Evolutionary conservation across 768 basidiomycete genomes (phyloP).

Genomic region (Hemileccinum impolitum): DNA sequence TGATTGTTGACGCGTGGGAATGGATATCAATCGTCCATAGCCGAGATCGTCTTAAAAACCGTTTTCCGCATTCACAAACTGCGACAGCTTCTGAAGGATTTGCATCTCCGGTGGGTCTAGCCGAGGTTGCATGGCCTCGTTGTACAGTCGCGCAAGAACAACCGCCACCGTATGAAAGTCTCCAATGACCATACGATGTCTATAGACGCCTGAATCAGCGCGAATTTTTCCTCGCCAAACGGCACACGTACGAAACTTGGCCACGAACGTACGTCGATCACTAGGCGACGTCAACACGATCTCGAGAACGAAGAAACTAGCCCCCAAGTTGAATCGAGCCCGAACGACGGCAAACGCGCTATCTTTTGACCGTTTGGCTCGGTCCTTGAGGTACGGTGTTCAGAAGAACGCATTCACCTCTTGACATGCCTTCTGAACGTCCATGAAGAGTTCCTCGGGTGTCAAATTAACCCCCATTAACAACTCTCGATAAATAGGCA

Average conservation of each 20-base stretch:
- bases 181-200: constrained; percentile 76
- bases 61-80: constrained; percentile 57
- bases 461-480: constrained; percentile 81
- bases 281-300: constrained; percentile 68
- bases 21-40: constrained; percentile 51
- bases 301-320: constrained; percentile 78
- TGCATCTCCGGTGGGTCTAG: constrained; percentile 69
- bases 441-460: constrained; percentile 83
- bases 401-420: constrained; percentile 76
- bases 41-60: constrained; percentile 66
- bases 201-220: constrained; percentile 27
- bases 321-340: constrained; percentile 81
- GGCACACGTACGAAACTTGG: constrained; percentile 66
- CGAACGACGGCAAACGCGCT: constrained; percentile 78
- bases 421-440: constrained; percentile 61
- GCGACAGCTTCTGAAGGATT: constrained; percentile 68
- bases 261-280: constrained; percentile 62
- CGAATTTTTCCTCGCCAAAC: background rate
- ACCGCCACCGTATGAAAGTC: constrained; percentile 81
- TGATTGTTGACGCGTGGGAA: constrained; percentile 52
- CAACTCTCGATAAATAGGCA: constrained; percentile 85
- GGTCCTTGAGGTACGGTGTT: constrained; percentile 76
- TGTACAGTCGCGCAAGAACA: constrained; percentile 71
- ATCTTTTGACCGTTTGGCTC: constrained; percentile 59
- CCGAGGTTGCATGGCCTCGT: constrained; percentile 61